Evolutionary conservation across 2,329 filamentous ascomycete species (phyloP).

Genomic region (Ceratocystiopsis sp.): DNA sequence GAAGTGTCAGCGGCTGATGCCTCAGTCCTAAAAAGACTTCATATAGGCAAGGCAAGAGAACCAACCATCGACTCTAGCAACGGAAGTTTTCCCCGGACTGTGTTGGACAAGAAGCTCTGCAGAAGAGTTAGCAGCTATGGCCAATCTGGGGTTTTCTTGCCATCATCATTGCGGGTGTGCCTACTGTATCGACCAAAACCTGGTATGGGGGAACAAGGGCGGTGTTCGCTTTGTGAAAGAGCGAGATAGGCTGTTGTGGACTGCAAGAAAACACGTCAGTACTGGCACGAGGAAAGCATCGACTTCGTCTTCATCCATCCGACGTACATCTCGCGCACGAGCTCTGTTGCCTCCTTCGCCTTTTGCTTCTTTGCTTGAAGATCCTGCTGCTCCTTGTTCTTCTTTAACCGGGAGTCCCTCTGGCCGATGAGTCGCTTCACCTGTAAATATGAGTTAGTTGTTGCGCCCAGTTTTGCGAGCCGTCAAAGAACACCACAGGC

Average conservation of each 20-base stretch:
- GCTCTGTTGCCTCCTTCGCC: conserved; percentile 10
- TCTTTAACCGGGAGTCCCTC: conserved; percentile 64
- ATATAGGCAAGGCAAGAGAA: no score
- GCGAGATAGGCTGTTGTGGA: conserved; percentile 10
- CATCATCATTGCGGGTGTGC: no score
- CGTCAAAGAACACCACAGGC: not conserved
- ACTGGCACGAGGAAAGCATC: not conserved
- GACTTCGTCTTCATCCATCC: not conserved
- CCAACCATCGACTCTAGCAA: conserved; percentile 54
- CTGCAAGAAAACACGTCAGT: not conserved
- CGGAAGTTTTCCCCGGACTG: conserved; percentile 73
- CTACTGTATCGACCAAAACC: conserved; percentile 12
- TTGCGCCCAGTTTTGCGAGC: no score
- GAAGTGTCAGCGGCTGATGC: conserved; percentile 10
- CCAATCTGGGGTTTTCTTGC: no score
- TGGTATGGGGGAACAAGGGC: conserved; percentile 11
- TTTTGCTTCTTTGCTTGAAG: conserved; percentile 28
- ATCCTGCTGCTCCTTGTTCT: conserved; percentile 51
- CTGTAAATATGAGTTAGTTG: conserved; percentile 13
- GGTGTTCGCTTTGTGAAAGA: conserved; percentile 13
- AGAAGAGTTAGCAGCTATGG: not conserved
- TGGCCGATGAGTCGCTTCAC: conserved; percentile 73
- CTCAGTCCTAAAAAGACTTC: not conserved
- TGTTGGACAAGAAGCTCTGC: conserved; percentile 71
- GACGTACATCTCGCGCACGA: conserved; percentile 10